Evolutionary conservation across 257 asterid genomes (phyloP), one percentile per base, ranked within the genome.

Genomic region (Prunella vulgaris): DNA sequence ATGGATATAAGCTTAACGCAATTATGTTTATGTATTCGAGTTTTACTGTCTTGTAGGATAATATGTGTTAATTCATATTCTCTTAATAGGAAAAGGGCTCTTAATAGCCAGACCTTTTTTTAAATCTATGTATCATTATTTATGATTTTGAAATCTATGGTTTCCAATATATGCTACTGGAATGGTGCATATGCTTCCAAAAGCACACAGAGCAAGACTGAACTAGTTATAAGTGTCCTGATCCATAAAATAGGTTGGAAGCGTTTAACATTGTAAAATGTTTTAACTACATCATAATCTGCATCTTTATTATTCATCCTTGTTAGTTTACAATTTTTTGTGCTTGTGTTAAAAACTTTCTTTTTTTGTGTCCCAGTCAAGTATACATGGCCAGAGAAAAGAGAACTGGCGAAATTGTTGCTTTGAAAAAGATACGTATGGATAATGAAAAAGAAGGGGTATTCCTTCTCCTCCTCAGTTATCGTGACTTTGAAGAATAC

Each of bases 381-480:
- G 98, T 93, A 5, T 90, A 81, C 79, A 90, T 87, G 95, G 98
- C 97, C 51, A 88, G 70, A 83, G 98, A 93, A 69, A 90, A 81
- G 79, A 67, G 60, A 71, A 84, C 96, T 54, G 98, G 98, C 67
- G 96, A 93, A 82, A 78, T 93, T 75, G 98, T 93, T 30, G 98
- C 97, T 78, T 81, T 93, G 64, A 93, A 93, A 77, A 93, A 88
- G 92, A 88, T 93, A 73, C 93, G 98, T 62, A 93, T 93, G 98
- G 98, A 93, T 83, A 93, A 93, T 27, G 97, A 90, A 68, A 93
- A 88, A 75, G 98, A 93, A 83, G 97, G 97, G 96, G 98, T 93
- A 90, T 74, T 51, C 32, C 60, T 73, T 66, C 70, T 68, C 65
- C 64, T 73, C 70, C 73, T 32, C 68, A 18, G 15, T n/a, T 44